Base-by-base conservation (phyloP, 805 yeast genomes). In the Blastobotrys americana region DNA sequence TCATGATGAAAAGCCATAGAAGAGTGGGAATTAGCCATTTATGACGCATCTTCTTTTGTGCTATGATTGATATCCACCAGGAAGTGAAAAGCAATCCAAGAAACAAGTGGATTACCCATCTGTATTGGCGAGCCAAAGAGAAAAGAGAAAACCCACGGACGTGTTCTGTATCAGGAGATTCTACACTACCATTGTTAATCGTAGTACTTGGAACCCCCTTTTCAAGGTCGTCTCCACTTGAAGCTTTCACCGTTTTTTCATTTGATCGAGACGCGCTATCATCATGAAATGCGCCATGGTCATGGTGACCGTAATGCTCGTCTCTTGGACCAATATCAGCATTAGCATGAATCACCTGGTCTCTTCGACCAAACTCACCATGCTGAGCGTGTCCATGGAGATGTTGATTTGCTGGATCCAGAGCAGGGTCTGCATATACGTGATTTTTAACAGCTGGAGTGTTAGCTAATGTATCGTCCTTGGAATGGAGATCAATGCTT, bases 21-120 rank as follows among this genome's bases (percentile, higher is more conserved):
- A 77, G 58, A 2, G 81, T 76, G 16, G 81, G 82, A 48, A 77
- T 73, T 54, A 77, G 69, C 82, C 82, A 77, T 47, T 68, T 52
- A 50, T 61, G 73, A 44, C 80, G 63, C 38, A 71, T 71, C 48
- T 70, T 67, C 4, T 69, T 55, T 55, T 75, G 81, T 41, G 71
- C 72, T 22, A 77, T 43, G 46, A 77, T 74, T 13, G 78, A 70
- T 37, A 76, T 56, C 81, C 81, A 77, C 77, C 77, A 73, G 8
- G 73, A 62, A n/a, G 78, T 73, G 64, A 73, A 72, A 48, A 73
- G 57, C 50, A 59, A 25, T 46, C 71, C 61, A 49, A 56, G 42
- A 55, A 63, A 52, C 6, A 65, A 39, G 43, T 54, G 60, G 18
- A 55, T 15, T 19, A 28, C 41, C 48, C 48, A 45, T 39, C 50